These are phyloP conservation scores for Auricularia sp. DNA, from an alignment of 768 basidiomycete genomes.

Conservation along the genomic window DNA sequence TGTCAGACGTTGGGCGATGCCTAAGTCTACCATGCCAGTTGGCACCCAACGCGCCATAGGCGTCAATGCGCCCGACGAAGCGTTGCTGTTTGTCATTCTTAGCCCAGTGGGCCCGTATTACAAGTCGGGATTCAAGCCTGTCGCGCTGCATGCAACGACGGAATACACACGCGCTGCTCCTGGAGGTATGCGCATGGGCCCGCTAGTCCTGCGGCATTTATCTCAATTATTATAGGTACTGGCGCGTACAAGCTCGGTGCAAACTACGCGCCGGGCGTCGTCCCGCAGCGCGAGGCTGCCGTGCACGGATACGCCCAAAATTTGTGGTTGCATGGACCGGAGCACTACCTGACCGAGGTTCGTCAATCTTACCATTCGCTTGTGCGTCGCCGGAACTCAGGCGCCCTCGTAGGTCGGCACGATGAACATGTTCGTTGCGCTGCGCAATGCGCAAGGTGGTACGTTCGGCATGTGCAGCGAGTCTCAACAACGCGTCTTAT, in stretches of 20 bases:
- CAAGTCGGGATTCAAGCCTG: conserved; percentile 80
- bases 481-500: too few species aligned
- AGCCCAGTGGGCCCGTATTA: conserved; percentile 71
- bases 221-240: conserved; percentile 39
- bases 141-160: conserved; percentile 64
- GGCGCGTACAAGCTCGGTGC: conserved; percentile 82
- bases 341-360: conserved; percentile 42
- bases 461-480: conserved; percentile 8
- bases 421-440: conserved; percentile 85
- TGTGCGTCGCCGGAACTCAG: background rate
- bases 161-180: conserved; percentile 39
- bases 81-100: conserved; percentile 56
- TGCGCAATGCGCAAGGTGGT: conserved; percentile 63
- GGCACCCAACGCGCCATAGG: conserved; percentile 54
- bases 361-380: conserved; percentile 16
- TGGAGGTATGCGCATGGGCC: conserved; percentile 25
- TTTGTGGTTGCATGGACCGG: conserved; percentile 74
- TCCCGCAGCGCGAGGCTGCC: conserved; percentile 73
- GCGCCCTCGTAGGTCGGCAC: conserved; percentile 52
- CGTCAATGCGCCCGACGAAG: conserved; percentile 42
- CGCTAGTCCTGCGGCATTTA: too few species aligned
- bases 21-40: conserved; percentile 34
- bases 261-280: conserved; percentile 82
- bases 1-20: background rate
- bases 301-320: conserved; percentile 77